These are phyloP conservation scores for Ceratocystis colombiana DNA, from an alignment of 2,329 filamentous ascomycete species.

Conservation along the genomic window DNA sequence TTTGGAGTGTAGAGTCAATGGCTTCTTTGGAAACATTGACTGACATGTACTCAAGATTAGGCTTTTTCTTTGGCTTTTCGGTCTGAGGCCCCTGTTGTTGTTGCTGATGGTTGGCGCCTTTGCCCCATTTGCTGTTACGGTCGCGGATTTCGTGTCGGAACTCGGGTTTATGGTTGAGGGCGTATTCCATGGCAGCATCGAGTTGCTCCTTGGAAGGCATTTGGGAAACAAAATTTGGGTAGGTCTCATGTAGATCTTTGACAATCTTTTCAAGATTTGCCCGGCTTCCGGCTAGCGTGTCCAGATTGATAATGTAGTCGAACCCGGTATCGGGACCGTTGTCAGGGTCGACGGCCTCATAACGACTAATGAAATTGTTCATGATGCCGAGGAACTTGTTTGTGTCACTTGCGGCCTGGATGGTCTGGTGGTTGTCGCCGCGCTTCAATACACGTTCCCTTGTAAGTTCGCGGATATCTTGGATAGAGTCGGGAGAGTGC, in stretches of 20 bases:
- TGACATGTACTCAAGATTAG: slow-evolving; percentile 48
- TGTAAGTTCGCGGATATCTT: slow-evolving; percentile 64
- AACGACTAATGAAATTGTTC: slow-evolving; percentile 83
- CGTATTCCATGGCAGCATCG: slow-evolving; percentile 65
- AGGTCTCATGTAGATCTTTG: slow-evolving; percentile 58
- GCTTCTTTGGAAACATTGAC: slow-evolving; percentile 39
- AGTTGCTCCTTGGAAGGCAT: slow-evolving; percentile 64
- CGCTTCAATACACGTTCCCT: slow-evolving; percentile 68
- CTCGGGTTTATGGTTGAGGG: slow-evolving; percentile 66
- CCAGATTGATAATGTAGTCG: slow-evolving; percentile 73
- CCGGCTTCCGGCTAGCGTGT: slow-evolving; percentile 66
- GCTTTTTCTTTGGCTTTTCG: slow-evolving; percentile 37
- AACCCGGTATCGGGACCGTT: slow-evolving; percentile 69
- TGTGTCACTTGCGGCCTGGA: slow-evolving; percentile 67
- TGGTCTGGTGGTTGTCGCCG: slow-evolving; percentile 96
- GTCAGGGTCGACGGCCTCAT: slow-evolving; percentile 63
- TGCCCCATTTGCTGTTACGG: slow-evolving; percentile 34
- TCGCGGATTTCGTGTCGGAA: slow-evolving; percentile 65
- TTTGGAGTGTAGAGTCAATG: slow-evolving; percentile 51
- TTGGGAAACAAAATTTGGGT: slow-evolving; percentile 62
- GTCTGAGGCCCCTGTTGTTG: slow-evolving; percentile 28
- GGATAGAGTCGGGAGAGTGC: slow-evolving; percentile 66
- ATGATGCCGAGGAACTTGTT: slow-evolving; percentile 79
- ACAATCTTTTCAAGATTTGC: slow-evolving; percentile 77
- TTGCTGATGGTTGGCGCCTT: slow-evolving; percentile 30